Evolutionary conservation across 208 protist genomes (phyloP).

Genomic region (Acanthamoeba culbertsoni): DNA sequence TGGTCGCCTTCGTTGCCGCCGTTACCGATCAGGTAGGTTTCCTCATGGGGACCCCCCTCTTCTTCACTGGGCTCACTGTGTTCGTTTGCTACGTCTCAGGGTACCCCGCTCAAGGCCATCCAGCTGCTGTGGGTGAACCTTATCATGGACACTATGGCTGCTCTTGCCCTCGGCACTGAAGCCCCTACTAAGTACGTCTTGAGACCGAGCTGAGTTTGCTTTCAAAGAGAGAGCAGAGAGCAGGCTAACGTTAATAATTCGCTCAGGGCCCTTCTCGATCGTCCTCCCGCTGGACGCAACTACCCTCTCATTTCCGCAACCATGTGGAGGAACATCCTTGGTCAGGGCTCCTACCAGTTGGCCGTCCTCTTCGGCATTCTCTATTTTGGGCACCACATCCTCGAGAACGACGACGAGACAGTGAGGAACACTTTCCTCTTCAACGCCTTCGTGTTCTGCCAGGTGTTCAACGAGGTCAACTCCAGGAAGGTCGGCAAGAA

Average conservation of each 20-base stretch:
- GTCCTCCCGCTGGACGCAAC: slow-evolving; percentile 82
- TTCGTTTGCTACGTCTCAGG: slow-evolving; percentile 42
- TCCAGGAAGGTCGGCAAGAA: slow-evolving; percentile 86
- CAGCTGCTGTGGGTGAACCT: slow-evolving; percentile 99
- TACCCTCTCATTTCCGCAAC: slow-evolving; percentile 87
- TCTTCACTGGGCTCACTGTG: background rate
- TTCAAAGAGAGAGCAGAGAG: too few relatives aligned
- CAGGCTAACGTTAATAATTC: background rate
- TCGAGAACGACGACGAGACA: background rate
- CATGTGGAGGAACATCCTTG: slow-evolving; percentile 87
- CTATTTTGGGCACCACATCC: slow-evolving; percentile 73
- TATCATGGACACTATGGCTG: slow-evolving; percentile 98
- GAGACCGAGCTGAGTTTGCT: slow-evolving; percentile 49
- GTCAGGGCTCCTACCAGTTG: slow-evolving; percentile 84
- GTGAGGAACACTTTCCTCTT: slow-evolving; percentile 85
- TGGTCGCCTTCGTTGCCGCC: slow-evolving; percentile 92
- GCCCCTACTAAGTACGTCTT: slow-evolving; percentile 83
- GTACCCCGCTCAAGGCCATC: slow-evolving; percentile 89
- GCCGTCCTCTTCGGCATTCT: slow-evolving; percentile 72
- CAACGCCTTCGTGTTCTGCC: slow-evolving; percentile 92
- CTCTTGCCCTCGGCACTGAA: slow-evolving; percentile 96
- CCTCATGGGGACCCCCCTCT: background rate
- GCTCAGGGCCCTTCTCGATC: slow-evolving; percentile 78
- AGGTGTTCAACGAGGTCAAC: slow-evolving; percentile 94
- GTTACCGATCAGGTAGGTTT: slow-evolving; percentile 74